These are phyloP conservation scores for Paramyrothecium sp. DNA, from an alignment of 2,329 filamentous ascomycete genomes.

Conservation along the genomic window DNA sequence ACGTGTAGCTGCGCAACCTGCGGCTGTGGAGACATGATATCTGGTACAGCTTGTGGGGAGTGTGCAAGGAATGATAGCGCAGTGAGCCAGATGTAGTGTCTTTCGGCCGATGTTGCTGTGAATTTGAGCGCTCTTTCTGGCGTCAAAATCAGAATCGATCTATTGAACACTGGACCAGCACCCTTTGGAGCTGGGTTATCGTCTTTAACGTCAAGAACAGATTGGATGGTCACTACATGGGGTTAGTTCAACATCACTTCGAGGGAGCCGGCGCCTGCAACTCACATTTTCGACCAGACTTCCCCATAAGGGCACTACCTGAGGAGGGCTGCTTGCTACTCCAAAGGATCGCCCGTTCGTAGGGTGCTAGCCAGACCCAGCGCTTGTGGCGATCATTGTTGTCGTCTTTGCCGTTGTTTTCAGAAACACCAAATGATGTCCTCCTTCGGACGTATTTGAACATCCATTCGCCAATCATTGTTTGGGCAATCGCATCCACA, in stretches of 20 bases:
- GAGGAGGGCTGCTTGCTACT: conserved; percentile 94
- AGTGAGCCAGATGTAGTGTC: conserved; percentile 93
- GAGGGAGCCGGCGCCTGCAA: conserved; percentile 20
- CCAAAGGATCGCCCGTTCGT: conserved; percentile 95
- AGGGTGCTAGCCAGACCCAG: conserved; percentile 98
- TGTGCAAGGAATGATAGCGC: conserved; percentile 93
- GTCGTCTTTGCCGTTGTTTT: conserved; percentile 65
- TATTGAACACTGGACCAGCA: conserved; percentile 68
- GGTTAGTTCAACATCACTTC: conserved; percentile 25
- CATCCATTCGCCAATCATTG: conserved; percentile 98
- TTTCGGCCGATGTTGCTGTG: conserved; percentile 76
- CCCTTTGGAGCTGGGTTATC: conserved; percentile 82
- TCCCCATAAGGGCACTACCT: conserved; percentile 85
- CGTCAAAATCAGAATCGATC: conserved; percentile 92
- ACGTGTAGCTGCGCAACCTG: conserved; percentile 28
- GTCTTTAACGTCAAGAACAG: conserved; percentile 94
- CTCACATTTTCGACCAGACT: conserved; percentile 92
- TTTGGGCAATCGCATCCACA: conserved; percentile 94
- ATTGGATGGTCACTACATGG: conserved; percentile 80
- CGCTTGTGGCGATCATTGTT: conserved; percentile 84
- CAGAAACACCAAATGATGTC: conserved; percentile 83
- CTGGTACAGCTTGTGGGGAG: conserved; percentile 77
- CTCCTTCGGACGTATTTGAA: conserved; percentile 85
- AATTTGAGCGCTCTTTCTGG: conserved; percentile 94
- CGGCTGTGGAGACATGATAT: conserved; percentile 59